phyloP scores from a whole-genome alignment of 495 filamentous ascomycete species.

The Elasticomyces elasticus region DNA sequence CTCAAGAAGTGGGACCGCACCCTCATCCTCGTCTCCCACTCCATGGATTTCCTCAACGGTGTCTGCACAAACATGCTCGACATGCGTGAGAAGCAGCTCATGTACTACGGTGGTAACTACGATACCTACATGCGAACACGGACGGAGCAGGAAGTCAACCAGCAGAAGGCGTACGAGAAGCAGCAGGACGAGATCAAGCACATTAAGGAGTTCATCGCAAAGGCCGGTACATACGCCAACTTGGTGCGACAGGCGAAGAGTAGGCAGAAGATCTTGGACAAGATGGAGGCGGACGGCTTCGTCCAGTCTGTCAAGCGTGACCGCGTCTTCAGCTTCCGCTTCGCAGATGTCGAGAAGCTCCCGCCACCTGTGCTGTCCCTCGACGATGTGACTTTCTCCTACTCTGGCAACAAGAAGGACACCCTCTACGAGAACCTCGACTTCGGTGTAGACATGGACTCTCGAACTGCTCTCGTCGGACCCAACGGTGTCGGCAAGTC shows the following conservation, averaged over 20 bases:
- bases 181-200: conserved; percentile 98
- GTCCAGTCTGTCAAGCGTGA: conserved; percentile 82
- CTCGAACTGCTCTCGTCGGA: conserved; percentile 88
- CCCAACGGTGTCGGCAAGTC: conserved; percentile 99
- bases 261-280: conserved; percentile 98
- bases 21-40: conserved; percentile 94
- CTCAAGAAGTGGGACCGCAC: conserved; percentile 99
- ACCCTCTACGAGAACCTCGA: conserved; percentile 94
- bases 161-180: conserved; percentile 97
- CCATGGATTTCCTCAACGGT: conserved; percentile 97
- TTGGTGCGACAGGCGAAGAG: conserved; percentile 98
- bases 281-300: conserved; percentile 99
- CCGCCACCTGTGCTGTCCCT: conserved; percentile 93
- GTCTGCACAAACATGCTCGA: conserved; percentile 99
- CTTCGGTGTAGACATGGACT: conserved; percentile 99
- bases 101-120: conserved; percentile 99
- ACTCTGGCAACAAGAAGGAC: conserved; percentile 79
- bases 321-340: conserved; percentile 93
- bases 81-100: conserved; percentile 79
- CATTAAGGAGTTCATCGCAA: conserved; percentile 99
- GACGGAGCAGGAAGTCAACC: conserved; percentile 89
- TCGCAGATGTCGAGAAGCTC: conserved; percentile 96
- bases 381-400: conserved; percentile 95
- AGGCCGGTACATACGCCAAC: conserved; percentile 99
- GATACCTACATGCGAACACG: conserved; percentile 93